Conservation (phyloP, 179 eudicot genomes). For the Heliamphora pulchella region DNA sequence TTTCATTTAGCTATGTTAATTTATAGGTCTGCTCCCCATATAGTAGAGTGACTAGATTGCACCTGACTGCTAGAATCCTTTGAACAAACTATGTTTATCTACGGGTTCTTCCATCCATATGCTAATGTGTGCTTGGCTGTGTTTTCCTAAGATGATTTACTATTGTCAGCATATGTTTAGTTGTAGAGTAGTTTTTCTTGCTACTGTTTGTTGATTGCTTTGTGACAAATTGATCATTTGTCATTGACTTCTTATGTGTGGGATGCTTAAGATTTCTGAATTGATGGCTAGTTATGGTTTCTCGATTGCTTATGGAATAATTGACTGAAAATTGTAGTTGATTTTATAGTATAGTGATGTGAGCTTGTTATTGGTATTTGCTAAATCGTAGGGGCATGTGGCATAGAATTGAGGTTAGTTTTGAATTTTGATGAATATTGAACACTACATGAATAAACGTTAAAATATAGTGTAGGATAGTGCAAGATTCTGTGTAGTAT, state of each 20-base stretch:
- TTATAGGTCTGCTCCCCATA: neutral
- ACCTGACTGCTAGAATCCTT: no score
- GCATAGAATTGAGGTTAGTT: no score
- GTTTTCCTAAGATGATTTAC: neutral
- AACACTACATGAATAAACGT: no score
- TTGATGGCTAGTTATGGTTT: neutral
- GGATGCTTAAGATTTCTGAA: neutral
- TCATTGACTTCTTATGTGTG: no score
- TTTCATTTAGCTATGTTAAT: neutral
- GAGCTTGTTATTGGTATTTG: neutral
- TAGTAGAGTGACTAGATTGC: neutral
- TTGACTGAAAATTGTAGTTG: neutral
- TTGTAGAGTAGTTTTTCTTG: neutral
- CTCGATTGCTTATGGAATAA: neutral
- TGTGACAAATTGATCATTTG: neutral
- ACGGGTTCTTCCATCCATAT: neutral
- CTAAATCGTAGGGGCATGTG: no score
- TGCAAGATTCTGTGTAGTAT: no score
- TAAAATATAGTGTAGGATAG: no score
- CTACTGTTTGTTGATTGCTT: neutral
- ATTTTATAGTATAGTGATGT: neutral
- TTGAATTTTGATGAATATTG: no score
- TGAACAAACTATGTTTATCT: neutral
- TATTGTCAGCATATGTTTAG: neutral
- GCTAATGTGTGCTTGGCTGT: neutral